Percentiles rank a stretch among this genome's conserved stretches.
phyloP scores from a whole-genome alignment of 1,139 yeast genomes.

The Starmera stellimalicola region DNA sequence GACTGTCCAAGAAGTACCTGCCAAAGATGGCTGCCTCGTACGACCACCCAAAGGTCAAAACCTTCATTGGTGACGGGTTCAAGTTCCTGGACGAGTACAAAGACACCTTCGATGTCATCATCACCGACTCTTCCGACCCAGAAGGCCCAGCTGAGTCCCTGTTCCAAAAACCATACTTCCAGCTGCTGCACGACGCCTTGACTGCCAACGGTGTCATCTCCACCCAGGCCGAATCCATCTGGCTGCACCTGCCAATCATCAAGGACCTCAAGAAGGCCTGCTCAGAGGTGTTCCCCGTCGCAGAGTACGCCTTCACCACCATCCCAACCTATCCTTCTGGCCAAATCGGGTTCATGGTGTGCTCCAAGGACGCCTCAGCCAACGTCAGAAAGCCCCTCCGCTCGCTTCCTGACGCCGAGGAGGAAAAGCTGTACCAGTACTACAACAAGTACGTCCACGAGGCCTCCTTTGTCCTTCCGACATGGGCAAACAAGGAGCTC shows the following conservation, averaged over 20 bases:
- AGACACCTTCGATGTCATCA: conserved; percentile 72
- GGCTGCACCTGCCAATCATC: conserved; percentile 78
- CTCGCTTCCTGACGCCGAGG: conserved; percentile 53
- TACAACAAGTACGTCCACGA: conserved; percentile 73
- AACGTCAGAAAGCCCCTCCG: conserved; percentile 62
- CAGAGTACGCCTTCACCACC: conserved; percentile 78
- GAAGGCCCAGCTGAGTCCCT: conserved; percentile 93
- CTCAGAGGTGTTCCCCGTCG: conserved; percentile 74
- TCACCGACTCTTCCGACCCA: conserved; percentile 93
- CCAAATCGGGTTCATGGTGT: conserved; percentile 89
- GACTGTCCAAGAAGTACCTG: conserved; percentile 70
- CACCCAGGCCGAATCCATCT: conserved; percentile 86
- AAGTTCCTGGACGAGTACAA: conserved; percentile 74
- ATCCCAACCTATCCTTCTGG: conserved; percentile 95
- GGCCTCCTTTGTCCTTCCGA: conserved; percentile 84
- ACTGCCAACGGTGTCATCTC: conserved; percentile 84
- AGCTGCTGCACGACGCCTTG: conserved; percentile 68
- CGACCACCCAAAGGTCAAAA: conserved; percentile 70
- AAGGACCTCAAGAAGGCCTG: conserved; percentile 65
- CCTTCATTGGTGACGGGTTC: conserved; percentile 87
- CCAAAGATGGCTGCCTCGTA: conserved; percentile 80
- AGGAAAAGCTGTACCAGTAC: conserved; percentile 58
- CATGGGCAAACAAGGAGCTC: conserved; percentile 56
- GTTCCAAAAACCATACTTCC: conserved; percentile 81
- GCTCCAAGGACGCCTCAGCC: conserved; percentile 62